These are phyloP conservation scores for Usnea hakonensis DNA, from an alignment of 495 filamentous ascomycete genomes.

Conservation along the genomic window DNA sequence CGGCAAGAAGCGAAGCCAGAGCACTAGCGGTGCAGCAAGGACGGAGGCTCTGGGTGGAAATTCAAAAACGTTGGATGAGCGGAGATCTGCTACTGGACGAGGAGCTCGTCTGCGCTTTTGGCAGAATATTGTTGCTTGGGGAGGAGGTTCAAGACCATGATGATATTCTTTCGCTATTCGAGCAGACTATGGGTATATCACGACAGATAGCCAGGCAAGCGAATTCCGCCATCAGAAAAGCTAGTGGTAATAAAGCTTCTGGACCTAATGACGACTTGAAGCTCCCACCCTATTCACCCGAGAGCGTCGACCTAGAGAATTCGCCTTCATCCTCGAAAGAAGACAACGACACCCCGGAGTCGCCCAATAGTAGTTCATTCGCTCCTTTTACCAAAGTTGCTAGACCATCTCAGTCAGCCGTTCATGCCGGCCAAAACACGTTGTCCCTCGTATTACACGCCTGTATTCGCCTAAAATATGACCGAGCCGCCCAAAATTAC, in stretches of 20 bases:
- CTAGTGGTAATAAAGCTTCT: background rate
- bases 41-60: slow-evolving; percentile 70
- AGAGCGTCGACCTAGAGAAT: slow-evolving; percentile 3
- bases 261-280: background rate
- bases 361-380: slow-evolving; percentile 1
- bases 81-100: slow-evolving; percentile 66
- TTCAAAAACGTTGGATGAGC: slow-evolving; percentile 61
- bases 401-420: slow-evolving; percentile 28
- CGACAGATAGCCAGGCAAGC: slow-evolving; percentile 14
- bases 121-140: slow-evolving; percentile 56
- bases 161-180: slow-evolving; percentile 60
- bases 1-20: slow-evolving; percentile 31
- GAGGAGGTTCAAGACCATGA: slow-evolving; percentile 52
- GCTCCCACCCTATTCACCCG: background rate
- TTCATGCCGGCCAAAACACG: slow-evolving; percentile 55
- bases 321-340: background rate
- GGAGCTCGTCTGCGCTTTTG: slow-evolving; percentile 67
- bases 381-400: slow-evolving; percentile 9
- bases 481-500: slow-evolving; percentile 51
- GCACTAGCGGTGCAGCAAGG: slow-evolving; percentile 46
- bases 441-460: slow-evolving; percentile 62
- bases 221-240: background rate
- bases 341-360: background rate
- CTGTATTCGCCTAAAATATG: slow-evolving; percentile 44
- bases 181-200: slow-evolving; percentile 70